Percentiles rank a stretch among this genome's conserved stretches.
phyloP scores from a whole-genome alignment of 345 rosid species.

The Salix dunnii region DNA sequence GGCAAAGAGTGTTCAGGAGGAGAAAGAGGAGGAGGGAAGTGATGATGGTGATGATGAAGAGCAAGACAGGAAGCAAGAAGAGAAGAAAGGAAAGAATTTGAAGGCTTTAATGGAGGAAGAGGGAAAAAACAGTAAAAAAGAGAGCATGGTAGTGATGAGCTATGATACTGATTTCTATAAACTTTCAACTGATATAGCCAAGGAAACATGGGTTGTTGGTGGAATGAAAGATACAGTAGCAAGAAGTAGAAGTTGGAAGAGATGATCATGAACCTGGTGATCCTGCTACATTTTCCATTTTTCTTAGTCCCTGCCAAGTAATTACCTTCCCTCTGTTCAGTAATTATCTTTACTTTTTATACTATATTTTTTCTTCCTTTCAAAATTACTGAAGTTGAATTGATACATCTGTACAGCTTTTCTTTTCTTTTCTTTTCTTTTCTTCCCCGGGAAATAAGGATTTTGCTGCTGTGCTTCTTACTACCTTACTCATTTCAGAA shows the following conservation, averaged over 20 bases:
- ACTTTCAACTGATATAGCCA: slow-evolving; percentile 62
- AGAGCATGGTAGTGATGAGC: slow-evolving; percentile 43
- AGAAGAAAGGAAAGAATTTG: slow-evolving; percentile 27
- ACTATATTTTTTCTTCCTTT: not conserved
- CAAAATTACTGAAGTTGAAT: slow-evolving; percentile 12
- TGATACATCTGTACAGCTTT: slow-evolving; percentile 22
- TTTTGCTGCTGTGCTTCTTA: slow-evolving; percentile 15
- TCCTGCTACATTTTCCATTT: not conserved
- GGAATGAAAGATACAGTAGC: slow-evolving; percentile 51
- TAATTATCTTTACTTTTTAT: not conserved
- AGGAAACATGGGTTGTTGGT: slow-evolving; percentile 83
- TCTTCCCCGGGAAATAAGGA: slow-evolving; percentile 19
- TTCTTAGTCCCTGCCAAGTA: not conserved
- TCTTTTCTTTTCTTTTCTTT: slow-evolving; percentile 18
- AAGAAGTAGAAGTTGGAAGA: slow-evolving; percentile 76
- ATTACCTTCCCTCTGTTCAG: not conserved
- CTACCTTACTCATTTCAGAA: not conserved
- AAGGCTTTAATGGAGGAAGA: slow-evolving; percentile 68
- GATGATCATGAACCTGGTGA: slow-evolving; percentile 29
- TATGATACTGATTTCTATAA: slow-evolving; percentile 59
- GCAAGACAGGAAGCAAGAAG: slow-evolving; percentile 7
- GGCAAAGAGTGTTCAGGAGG: slow-evolving; percentile 51
- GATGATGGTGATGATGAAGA: slow-evolving; percentile 14
- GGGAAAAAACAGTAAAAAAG: slow-evolving; percentile 24
- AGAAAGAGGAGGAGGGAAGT: slow-evolving; percentile 26